Conservation (phyloP, 345 rosid genomes). For the Nephelium lappaceum region DNA sequence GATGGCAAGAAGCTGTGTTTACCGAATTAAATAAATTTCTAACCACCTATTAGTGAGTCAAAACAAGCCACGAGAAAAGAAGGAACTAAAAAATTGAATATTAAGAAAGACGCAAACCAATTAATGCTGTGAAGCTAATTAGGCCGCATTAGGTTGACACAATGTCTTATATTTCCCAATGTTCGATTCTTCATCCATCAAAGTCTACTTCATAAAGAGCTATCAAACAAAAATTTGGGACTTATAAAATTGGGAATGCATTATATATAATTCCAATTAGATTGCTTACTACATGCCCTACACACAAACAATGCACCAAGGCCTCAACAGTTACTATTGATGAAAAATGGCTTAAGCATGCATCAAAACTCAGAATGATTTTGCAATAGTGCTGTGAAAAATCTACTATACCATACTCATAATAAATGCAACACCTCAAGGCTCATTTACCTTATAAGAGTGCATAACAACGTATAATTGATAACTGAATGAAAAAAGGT, state of each 20-base stretch:
- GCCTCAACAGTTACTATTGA: not conserved
- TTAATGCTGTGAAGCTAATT: not conserved
- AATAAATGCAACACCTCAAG: not conserved
- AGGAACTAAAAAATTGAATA: not conserved
- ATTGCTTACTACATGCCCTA: not conserved
- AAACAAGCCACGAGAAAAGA: not conserved
- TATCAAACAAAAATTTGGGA: not conserved
- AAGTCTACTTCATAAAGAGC: not conserved
- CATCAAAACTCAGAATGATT: not conserved
- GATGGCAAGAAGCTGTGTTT: not conserved
- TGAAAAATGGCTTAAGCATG: not conserved
- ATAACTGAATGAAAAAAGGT: not conserved
- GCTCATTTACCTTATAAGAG: not conserved
- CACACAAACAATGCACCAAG: not conserved
- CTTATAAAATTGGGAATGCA: not conserved
- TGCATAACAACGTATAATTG: not conserved
- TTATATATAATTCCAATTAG: not conserved
- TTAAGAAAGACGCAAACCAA: not conserved
- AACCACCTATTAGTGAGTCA: not conserved
- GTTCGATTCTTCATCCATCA: not conserved
- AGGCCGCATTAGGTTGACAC: slow-evolving; percentile 6
- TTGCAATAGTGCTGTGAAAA: not conserved
- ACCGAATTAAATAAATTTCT: not conserved
- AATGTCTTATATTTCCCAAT: not conserved
- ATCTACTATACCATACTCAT: not conserved